Conservation (phyloP, 345 rosid genomes). For the Camelina hispida region DNA sequence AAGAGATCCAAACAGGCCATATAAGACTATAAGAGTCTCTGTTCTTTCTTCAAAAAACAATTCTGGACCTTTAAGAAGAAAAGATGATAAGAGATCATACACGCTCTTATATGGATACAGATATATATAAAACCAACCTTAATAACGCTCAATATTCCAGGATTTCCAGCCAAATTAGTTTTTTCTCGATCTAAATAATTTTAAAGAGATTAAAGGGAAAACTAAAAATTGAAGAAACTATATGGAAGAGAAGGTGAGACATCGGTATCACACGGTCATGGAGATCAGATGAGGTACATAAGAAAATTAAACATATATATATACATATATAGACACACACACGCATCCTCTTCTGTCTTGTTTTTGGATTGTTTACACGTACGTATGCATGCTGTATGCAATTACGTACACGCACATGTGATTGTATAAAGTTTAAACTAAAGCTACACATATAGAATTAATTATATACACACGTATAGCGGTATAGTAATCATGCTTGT, state of each 20-base stretch:
- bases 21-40: not conserved
- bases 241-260: conserved; percentile 40
- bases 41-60: not conserved
- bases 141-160: not conserved
- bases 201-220: not conserved
- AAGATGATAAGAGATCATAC: conserved; percentile 2
- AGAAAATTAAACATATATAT: conserved; percentile 1
- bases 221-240: not conserved
- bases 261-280: conserved; percentile 42
- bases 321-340: conserved; percentile 11
- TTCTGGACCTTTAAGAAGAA: not conserved
- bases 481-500: no score
- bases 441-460: conserved; percentile 4
- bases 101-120: not conserved
- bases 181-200: not conserved
- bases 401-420: conserved; percentile 32
- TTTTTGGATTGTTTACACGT: conserved; percentile 32
- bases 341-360: conserved; percentile 24
- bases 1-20: not conserved
- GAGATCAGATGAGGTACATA: conserved; percentile 36
- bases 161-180: not conserved
- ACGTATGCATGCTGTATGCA: conserved; percentile 41
- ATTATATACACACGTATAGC: no score
- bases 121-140: not conserved
- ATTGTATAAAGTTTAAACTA: conserved; percentile 9